Evolutionary conservation across 257 asterid genomes (phyloP).

Genomic region (Galeopsis tetrahit): DNA sequence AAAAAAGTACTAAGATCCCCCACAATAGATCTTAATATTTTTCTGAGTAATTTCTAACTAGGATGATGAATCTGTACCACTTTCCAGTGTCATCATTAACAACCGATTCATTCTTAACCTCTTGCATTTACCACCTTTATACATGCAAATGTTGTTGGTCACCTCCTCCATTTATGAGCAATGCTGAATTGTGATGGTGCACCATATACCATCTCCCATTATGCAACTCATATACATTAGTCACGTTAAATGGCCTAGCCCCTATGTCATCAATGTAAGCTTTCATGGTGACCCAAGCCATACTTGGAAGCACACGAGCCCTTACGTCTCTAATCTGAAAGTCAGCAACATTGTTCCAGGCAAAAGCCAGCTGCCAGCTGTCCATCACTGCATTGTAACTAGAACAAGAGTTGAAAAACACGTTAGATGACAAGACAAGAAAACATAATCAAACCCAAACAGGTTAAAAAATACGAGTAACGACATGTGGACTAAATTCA

Average conservation of each 20-base stretch:
- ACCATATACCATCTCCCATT: conserved; percentile 93
- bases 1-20: conserved; percentile 31
- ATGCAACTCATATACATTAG: conserved; percentile 76
- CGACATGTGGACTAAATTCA: not conserved
- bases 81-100: conserved; percentile 39
- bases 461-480: not conserved
- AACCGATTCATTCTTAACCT: conserved; percentile 25
- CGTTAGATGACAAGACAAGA: conserved; percentile 2
- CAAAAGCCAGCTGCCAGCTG: conserved; percentile 85
- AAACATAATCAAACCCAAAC: not conserved
- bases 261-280: conserved; percentile 66
- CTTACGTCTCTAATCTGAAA: conserved; percentile 75
- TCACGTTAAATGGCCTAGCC: conserved; percentile 55
- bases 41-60: conserved; percentile 39
- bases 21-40: conserved; percentile 27
- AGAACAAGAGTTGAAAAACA: conserved; percentile 37
- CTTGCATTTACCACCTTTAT: conserved; percentile 36
- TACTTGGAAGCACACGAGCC: conserved; percentile 68
- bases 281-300: conserved; percentile 97
- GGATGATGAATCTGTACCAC: conserved; percentile 50
- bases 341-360: conserved; percentile 78
- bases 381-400: conserved; percentile 82
- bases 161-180: conserved; percentile 60
- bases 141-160: conserved; percentile 57
- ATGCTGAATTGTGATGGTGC: conserved; percentile 85